phyloP scores from a whole-genome alignment of 2,329 filamentous ascomycete species.

The Trichophyton mentagrophytes region DNA sequence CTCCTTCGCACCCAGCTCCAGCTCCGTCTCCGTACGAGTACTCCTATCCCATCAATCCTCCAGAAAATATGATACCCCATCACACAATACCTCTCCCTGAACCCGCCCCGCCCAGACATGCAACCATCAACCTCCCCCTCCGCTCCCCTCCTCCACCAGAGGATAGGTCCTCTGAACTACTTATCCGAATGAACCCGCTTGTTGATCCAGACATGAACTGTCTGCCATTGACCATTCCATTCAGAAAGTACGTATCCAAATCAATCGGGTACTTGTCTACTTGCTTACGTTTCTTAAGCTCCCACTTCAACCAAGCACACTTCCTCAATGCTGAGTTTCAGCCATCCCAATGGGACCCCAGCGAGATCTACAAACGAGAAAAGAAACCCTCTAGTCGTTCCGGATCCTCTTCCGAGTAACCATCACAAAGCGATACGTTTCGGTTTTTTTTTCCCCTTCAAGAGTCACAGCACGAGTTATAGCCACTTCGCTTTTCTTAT shows the following conservation, averaged over 20 bases:
- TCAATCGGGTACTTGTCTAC: neutral
- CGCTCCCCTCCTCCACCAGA: constrained; percentile 17
- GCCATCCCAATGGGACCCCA: constrained; percentile 34
- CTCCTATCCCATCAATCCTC: constrained; percentile 19
- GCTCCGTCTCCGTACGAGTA: constrained; percentile 21
- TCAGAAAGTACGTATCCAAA: constrained; percentile 27
- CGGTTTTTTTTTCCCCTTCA: too few species aligned
- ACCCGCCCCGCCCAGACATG: neutral
- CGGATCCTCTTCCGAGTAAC: neutral
- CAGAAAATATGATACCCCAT: constrained; percentile 13
- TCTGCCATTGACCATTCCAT: constrained; percentile 27
- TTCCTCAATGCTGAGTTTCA: constrained; percentile 36
- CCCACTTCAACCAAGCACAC: constrained; percentile 34
- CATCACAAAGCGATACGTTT: too few species aligned
- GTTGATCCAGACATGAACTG: constrained; percentile 31
- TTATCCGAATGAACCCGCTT: constrained; percentile 30
- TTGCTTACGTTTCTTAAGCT: constrained; percentile 19
- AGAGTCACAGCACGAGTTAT: too few species aligned
- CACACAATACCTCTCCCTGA: neutral
- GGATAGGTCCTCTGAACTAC: constrained; percentile 17
- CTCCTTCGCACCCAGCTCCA: constrained; percentile 6
- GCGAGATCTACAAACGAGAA: constrained; percentile 22
- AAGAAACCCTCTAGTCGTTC: neutral
- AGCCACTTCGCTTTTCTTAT: neutral
- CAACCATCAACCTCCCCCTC: constrained; percentile 8